A percentile compares a stretch with the other conserved stretches of the same genome.
Conservation (phyloP, 2,329 filamentous ascomycete species). For the Colletotrichum filicis region DNA sequence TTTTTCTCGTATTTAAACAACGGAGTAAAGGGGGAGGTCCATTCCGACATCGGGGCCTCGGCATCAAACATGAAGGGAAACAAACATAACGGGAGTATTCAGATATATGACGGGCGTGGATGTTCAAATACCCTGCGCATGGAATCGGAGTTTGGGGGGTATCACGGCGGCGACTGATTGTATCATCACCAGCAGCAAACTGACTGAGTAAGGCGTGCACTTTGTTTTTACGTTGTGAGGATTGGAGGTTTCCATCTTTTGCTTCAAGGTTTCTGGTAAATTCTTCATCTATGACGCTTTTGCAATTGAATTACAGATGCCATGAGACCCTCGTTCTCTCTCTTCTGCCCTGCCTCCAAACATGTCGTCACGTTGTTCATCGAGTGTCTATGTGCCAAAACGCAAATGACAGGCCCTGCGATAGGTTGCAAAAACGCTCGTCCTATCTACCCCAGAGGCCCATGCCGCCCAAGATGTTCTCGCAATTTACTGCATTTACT, state of each 20-base stretch:
- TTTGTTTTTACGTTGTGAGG: not conserved
- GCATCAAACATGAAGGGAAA: not conserved
- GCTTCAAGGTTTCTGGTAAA: not conserved
- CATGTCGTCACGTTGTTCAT: not conserved
- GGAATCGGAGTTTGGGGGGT: slow-evolving; percentile 23
- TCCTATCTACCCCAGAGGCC: too few relatives aligned
- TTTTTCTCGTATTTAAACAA: not conserved
- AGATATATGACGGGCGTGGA: slow-evolving; percentile 15
- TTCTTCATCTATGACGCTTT: slow-evolving; percentile 29
- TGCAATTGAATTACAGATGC: slow-evolving; percentile 11
- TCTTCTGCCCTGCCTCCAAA: not conserved
- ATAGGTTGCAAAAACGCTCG: not conserved
- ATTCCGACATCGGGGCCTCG: not conserved
- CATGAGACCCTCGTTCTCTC: not conserved
- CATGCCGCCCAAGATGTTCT: not conserved
- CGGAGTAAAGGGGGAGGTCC: not conserved
- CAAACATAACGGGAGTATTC: not conserved
- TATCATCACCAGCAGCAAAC: slow-evolving; percentile 3
- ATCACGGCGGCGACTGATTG: slow-evolving; percentile 6
- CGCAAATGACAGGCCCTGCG: not conserved
- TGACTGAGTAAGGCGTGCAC: not conserved
- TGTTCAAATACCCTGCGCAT: slow-evolving; percentile 34
- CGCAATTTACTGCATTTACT: slow-evolving; percentile 73
- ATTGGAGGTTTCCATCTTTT: slow-evolving; percentile 3
- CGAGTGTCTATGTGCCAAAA: slow-evolving; percentile 12